Evolutionary conservation across 2,329 filamentous ascomycete genomes (phyloP).

Genomic region (Colletotrichum aenigma): DNA sequence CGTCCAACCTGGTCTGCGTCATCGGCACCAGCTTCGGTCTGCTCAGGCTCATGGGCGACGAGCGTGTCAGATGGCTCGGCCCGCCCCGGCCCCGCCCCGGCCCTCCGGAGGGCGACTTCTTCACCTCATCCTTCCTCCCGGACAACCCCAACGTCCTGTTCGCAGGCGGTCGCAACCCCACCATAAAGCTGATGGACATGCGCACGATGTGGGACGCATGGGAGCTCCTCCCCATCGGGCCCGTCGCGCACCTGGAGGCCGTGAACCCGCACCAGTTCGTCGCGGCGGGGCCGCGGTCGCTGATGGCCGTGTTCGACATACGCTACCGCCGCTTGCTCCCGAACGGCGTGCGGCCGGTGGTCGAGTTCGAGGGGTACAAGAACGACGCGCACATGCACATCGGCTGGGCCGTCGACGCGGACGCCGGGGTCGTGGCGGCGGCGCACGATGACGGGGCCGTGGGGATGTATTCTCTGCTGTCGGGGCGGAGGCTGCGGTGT

Average conservation of each 20-base stretch:
- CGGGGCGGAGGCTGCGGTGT: conserved; percentile 42
- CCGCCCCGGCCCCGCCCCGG: conserved; percentile 24
- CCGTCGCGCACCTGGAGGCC: conserved; percentile 55
- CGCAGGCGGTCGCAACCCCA: conserved; percentile 54
- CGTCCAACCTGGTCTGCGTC: conserved; percentile 45
- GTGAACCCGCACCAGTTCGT: conserved; percentile 55
- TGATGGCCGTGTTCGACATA: conserved; percentile 61
- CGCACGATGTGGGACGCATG: conserved; percentile 38
- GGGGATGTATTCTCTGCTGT: conserved; percentile 52
- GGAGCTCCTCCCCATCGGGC: conserved; percentile 39
- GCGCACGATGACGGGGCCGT: conserved; percentile 56
- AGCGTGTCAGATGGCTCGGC: conserved; percentile 37
- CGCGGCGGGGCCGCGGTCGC: conserved; percentile 53
- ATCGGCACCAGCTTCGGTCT: conserved; percentile 56
- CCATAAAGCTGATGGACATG: conserved; percentile 50
- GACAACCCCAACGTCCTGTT: conserved; percentile 49
- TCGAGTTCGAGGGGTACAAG: conserved; percentile 53
- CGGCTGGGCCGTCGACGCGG: conserved; percentile 55
- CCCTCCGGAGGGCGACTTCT: conserved; percentile 39
- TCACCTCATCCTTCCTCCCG: conserved; percentile 52
- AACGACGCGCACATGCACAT: conserved; percentile 53
- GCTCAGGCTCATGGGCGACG: conserved; percentile 35
- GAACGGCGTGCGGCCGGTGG: conserved; percentile 38
- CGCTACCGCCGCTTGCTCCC: conserved; percentile 41
- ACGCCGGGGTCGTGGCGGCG: conserved; percentile 56